Base-by-base conservation (phyloP, 192 early-diverging fungal species). In the Spinellus fusiger region DNA sequence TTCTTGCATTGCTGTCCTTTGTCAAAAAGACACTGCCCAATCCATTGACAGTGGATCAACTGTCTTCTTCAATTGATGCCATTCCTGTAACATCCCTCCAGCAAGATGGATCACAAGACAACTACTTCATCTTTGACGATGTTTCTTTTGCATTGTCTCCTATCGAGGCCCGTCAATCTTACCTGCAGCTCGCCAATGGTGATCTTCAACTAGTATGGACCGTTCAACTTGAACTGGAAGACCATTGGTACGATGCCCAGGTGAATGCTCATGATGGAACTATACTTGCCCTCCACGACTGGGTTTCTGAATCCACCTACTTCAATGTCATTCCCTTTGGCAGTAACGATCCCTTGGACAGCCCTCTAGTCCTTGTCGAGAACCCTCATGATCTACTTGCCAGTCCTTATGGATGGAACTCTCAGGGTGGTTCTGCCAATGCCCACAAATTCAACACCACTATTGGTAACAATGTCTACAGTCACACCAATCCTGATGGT, bases 381-480 rank as follows among this genome's bases (percentile, higher is more conserved):
- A 69, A 83, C 50, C 86, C 86, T 10, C 66, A 82, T 20, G 73
- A 87, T 61, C 20, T 47, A 6, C 50, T 65, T 10, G 79, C 84
- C 0, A 89, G 87, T 1, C 88, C 83, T 18, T 44, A 81, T 20
- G 89, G 90, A 16, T 93, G 93, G 86, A 89, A 93, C 69, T 76
- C 80, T 37, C 80, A 86, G 51, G 77, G 35, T 15, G 20, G 20
- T 47, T 25, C 34, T 46, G 28, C 34, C 25, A 56, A 44, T 28
- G 61, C 27, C 40, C 66, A 71, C 73, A 32, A 72, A 1, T 84
- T 77, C 61, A 89, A 84, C 38, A 78, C 72, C 15, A 98, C 92
- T 9, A 68, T 82, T 26, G 95, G 95, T 13, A 98, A 95, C 79
- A 98, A 98, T 71, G 95, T 90, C 35, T 93, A 82, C 73, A 89